Conservation (phyloP, 768 basidiomycete genomes). For the Termitomyces sp. region DNA sequence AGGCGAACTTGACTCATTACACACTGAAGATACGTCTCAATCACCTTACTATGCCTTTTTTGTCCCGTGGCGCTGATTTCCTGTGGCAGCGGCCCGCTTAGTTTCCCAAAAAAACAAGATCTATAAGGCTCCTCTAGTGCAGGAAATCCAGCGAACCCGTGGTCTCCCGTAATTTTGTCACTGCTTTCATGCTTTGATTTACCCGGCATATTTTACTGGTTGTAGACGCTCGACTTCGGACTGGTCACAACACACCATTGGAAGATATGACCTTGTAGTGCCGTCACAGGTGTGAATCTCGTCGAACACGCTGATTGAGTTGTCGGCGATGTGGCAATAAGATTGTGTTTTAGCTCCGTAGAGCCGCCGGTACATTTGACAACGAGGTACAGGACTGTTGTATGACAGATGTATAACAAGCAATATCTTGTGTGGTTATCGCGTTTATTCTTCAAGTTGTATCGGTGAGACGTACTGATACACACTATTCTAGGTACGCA, state of each 20-base stretch:
- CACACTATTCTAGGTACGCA: slow-evolving; percentile 1
- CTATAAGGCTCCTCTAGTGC: slow-evolving; percentile 80
- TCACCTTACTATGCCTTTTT: neutral
- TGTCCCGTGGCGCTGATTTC: slow-evolving; percentile 8
- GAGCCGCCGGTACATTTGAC: slow-evolving; percentile 6
- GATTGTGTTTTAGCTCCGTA: slow-evolving; percentile 76
- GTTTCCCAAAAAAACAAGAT: too few relatives aligned
- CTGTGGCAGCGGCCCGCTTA: slow-evolving; percentile 68
- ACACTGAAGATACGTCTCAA: slow-evolving; percentile 71
- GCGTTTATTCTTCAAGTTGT: neutral
- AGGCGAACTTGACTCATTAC: slow-evolving; percentile 76
- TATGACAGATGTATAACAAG: neutral
- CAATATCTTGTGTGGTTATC: neutral
- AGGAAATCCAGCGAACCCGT: slow-evolving; percentile 73
- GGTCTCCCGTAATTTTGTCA: slow-evolving; percentile 6
- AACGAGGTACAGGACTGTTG: neutral
- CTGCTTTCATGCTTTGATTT: neutral
- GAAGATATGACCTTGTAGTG: slow-evolving; percentile 89
- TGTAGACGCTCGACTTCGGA: slow-evolving; percentile 40
- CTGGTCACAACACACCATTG: slow-evolving; percentile 86
- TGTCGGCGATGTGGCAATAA: slow-evolving; percentile 78
- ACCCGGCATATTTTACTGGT: neutral
- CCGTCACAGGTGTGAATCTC: slow-evolving; percentile 82
- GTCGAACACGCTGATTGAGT: slow-evolving; percentile 88
- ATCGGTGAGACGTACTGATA: slow-evolving; percentile 6